Evolutionary conservation across 208 protist genomes (phyloP).

Genomic region (Crithidia fasciculata): DNA sequence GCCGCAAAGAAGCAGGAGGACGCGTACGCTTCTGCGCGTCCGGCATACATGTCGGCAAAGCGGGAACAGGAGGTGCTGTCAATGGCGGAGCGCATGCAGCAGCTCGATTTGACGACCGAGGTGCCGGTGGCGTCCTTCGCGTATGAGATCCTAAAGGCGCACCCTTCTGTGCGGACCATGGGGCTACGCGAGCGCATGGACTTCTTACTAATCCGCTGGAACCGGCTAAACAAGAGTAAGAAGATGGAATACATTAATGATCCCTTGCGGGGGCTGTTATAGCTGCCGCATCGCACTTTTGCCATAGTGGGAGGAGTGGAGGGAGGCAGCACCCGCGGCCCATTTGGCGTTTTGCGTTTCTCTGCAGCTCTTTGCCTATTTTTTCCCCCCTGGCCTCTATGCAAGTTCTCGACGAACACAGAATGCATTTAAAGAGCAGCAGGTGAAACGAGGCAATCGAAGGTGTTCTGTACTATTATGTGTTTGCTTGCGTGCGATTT

Average conservation of each 20-base stretch:
- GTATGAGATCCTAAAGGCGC: constrained; percentile 77
- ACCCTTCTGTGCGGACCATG: constrained; percentile 86
- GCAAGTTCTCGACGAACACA: too few species aligned
- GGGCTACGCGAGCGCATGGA: constrained; percentile 88
- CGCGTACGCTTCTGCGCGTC: constrained; percentile 28
- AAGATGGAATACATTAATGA: constrained; percentile 75
- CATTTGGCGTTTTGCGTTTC: too few species aligned
- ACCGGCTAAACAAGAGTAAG: constrained; percentile 65
- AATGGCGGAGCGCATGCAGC: constrained; percentile 83
- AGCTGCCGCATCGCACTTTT: constrained; percentile 3
- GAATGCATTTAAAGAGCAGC: too few species aligned
- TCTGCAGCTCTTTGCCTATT: too few species aligned
- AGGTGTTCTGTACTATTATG: neutral
- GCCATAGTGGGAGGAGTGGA: neutral
- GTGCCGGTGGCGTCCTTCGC: constrained; percentile 87
- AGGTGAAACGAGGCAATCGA: too few species aligned
- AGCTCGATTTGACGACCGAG: constrained; percentile 72
- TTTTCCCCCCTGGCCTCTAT: too few species aligned
- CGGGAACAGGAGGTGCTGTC: constrained; percentile 74
- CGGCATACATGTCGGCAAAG: constrained; percentile 61
- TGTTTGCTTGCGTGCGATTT: neutral
- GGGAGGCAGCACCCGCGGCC: too few species aligned
- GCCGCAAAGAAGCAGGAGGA: neutral
- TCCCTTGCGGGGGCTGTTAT: constrained; percentile 84
- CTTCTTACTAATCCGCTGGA: constrained; percentile 79